Percentiles rank a stretch among this genome's conserved stretches.
phyloP scores from a whole-genome alignment of 2,329 filamentous ascomycete genomes.

The Botrytis squamosa region DNA sequence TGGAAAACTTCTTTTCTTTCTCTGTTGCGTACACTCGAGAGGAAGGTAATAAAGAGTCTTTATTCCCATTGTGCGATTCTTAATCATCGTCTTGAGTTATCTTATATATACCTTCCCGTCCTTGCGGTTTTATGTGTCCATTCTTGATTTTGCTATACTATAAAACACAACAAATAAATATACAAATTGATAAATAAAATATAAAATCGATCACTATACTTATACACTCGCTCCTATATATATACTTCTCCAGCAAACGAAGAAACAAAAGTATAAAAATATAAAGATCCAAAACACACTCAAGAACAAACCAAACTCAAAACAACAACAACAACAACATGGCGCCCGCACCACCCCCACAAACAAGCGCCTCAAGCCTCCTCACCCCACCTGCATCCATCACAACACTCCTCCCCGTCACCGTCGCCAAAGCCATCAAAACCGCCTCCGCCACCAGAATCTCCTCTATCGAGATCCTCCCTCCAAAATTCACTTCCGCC shows the following conservation, averaged over 20 bases:
- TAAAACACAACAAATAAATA: background rate
- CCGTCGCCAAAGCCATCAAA: background rate
- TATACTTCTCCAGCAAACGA: background rate
- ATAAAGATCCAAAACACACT: background rate
- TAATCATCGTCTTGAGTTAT: no score
- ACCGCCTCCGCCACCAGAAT: background rate
- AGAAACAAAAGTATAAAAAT: background rate
- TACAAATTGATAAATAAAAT: background rate
- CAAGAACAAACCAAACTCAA: no score
- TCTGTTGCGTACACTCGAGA: no score
- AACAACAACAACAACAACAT: background rate
- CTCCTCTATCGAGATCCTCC: background rate
- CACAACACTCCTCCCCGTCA: background rate
- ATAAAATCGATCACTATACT: background rate
- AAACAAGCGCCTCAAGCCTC: background rate
- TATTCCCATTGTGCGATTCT: background rate
- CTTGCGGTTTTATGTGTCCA: background rate
- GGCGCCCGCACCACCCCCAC: background rate
- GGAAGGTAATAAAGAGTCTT: background rate
- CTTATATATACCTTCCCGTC: background rate
- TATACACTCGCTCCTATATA: background rate
- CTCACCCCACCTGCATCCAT: no score
- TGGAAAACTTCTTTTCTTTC: background rate
- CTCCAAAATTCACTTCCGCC: background rate
- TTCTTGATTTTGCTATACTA: background rate